A percentile compares a stretch with the other conserved stretches of the same genome.
Evolutionary conservation across 768 basidiomycete species (phyloP).

Genomic region (Podaxis sp.): DNA sequence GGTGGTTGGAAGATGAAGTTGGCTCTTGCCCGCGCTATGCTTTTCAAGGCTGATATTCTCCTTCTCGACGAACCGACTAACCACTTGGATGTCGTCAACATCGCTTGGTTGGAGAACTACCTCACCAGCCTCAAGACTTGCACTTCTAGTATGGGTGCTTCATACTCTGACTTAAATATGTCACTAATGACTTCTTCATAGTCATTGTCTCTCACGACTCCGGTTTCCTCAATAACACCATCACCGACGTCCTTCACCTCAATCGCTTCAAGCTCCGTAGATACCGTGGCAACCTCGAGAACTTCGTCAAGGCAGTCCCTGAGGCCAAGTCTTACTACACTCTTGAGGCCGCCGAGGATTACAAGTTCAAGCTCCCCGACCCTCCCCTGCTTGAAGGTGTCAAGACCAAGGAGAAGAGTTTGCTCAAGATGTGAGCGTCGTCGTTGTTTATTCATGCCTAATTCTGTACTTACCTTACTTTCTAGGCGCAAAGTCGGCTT

Average conservation of each 20-base stretch:
- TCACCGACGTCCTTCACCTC: conserved; percentile 95
- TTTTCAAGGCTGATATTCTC: conserved; percentile 97
- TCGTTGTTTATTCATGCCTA: background rate
- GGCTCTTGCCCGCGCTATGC: conserved; percentile 93
- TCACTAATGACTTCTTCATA: conserved; percentile 25
- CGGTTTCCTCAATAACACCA: conserved; percentile 95
- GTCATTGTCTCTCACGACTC: conserved; percentile 99
- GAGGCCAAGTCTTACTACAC: conserved; percentile 99
- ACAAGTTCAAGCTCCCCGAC: conserved; percentile 97
- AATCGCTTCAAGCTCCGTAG: conserved; percentile 98
- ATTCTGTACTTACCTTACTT: conserved; percentile 3
- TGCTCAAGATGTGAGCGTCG: conserved; percentile 80
- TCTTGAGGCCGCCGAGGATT: conserved; percentile 93
- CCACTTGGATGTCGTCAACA: conserved; percentile 96
- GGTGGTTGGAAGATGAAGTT: conserved; percentile 99
- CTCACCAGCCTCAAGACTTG: conserved; percentile 83
- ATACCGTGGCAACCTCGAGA: conserved; percentile 94
- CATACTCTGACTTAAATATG: background rate
- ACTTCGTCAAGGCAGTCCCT: conserved; percentile 90
- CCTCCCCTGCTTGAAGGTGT: conserved; percentile 98
- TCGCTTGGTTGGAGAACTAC: conserved; percentile 97
- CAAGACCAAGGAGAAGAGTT: conserved; percentile 98
- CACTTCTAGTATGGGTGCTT: conserved; percentile 73
- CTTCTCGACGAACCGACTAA: conserved; percentile 97
- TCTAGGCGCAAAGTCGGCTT: conserved; percentile 84